Percentiles rank a stretch among this genome's conserved stretches.
Conservation (phyloP, 2,329 filamentous ascomycete genomes). For the Monilinia fructigena region DNA sequence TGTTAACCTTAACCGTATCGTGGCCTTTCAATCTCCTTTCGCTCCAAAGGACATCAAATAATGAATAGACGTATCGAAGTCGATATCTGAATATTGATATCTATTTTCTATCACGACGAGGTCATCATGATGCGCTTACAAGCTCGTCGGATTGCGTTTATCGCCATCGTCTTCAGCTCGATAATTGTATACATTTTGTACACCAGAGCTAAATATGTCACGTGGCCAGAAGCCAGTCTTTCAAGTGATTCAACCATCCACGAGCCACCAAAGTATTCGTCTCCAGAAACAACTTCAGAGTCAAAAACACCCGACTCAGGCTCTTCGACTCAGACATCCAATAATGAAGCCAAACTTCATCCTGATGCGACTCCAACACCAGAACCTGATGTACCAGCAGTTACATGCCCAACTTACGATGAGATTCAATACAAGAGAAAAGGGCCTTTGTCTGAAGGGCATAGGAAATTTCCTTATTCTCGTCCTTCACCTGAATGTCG, state of each 20-base stretch:
- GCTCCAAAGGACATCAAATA: not conserved
- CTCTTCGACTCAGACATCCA: not conserved
- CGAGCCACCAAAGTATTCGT: not conserved
- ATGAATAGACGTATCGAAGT: not conserved
- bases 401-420: conserved; percentile 27
- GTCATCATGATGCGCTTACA: conserved; percentile 10
- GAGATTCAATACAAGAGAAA: conserved; percentile 30
- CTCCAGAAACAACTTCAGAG: no score
- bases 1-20: not conserved
- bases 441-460: conserved; percentile 49
- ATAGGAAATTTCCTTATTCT: conserved; percentile 74
- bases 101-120: not conserved
- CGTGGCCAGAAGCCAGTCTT: not conserved
- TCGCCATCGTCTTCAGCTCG: conserved; percentile 6
- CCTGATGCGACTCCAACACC: not conserved
- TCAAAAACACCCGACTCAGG: no score
- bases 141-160: not conserved
- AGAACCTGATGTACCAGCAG: not conserved
- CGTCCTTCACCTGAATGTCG: conserved; percentile 73
- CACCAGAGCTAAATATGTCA: not conserved
- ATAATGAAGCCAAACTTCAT: not conserved
- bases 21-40: not conserved
- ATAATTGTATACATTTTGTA: conserved; percentile 6
- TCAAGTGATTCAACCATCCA: not conserved
- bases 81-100: not conserved